Evolutionary conservation across 306 rosid species (phyloP).

Genomic region (Gillenia trifoliata): DNA sequence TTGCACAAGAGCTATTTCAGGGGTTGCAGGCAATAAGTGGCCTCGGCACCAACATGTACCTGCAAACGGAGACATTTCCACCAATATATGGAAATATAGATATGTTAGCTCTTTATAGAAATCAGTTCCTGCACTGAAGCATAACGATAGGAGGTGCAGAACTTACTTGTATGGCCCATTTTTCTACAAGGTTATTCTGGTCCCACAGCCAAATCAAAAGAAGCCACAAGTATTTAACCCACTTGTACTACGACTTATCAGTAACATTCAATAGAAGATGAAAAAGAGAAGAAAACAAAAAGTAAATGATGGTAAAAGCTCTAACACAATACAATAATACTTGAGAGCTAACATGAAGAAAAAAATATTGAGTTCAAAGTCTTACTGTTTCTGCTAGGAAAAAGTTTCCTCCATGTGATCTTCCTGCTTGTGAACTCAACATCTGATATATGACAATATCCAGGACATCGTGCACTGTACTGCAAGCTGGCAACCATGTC

Average conservation of each 20-base stretch:
- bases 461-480: conserved; percentile 84
- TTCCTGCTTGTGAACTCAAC: conserved; percentile 89
- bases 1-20: conserved; percentile 68
- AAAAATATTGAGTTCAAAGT: background rate
- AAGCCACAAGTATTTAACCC: conserved; percentile 98
- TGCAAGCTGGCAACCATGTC: conserved; percentile 93
- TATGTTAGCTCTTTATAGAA: conserved; percentile 6
- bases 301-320: conserved; percentile 4
- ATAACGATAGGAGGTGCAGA: conserved; percentile 13
- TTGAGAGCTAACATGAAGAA: conserved; percentile 3
- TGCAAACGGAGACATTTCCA: conserved; percentile 22
- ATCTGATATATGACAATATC: conserved; percentile 94
- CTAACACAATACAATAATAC: background rate
- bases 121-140: conserved; percentile 14
- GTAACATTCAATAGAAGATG: conserved; percentile 8
- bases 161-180: conserved; percentile 95
- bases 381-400: conserved; percentile 94
- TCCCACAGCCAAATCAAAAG: conserved; percentile 92
- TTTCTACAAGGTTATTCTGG: conserved; percentile 94
- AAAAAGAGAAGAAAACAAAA: conserved; percentile 1
- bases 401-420: conserved; percentile 99
- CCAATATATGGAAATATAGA: background rate
- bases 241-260: conserved; percentile 24
- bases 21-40: conserved; percentile 87
- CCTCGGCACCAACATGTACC: conserved; percentile 96